Evolutionary conservation across 1,139 yeast species (phyloP).

Genomic region (Pichia sp.): DNA sequence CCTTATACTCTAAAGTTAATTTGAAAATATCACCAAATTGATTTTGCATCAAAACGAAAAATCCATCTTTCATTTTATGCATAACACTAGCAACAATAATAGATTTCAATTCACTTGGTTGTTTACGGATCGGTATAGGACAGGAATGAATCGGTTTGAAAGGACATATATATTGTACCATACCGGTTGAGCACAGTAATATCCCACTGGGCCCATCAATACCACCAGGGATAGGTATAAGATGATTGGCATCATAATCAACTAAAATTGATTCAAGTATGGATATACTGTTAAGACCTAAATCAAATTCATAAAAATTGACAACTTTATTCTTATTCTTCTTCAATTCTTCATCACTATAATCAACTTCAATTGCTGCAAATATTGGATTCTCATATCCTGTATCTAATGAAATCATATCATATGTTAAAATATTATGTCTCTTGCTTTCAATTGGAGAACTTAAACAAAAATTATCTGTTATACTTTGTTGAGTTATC

Average conservation of each 20-base stretch:
- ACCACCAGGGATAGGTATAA: conserved; percentile 44
- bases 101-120: conserved; percentile 30
- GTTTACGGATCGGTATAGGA: conserved; percentile 50
- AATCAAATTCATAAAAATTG: conserved; percentile 72
- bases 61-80: conserved; percentile 55
- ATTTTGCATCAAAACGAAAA: conserved; percentile 68
- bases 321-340: conserved; percentile 29
- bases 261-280: conserved; percentile 40
- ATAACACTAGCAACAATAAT: conserved; percentile 50
- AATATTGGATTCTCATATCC: conserved; percentile 78
- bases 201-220: conserved; percentile 57
- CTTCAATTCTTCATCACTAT: conserved; percentile 24
- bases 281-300: conserved; percentile 73
- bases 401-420: conserved; percentile 57
- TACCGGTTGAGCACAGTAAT: conserved; percentile 41
- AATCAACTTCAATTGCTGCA: conserved; percentile 71
- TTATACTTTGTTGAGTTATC: conserved; percentile 38
- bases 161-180: conserved; percentile 39
- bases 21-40: conserved; percentile 74
- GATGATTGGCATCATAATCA: conserved; percentile 35
- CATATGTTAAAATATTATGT: conserved; percentile 47
- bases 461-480: conserved; percentile 33
- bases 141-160: conserved; percentile 32
- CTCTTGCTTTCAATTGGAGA: conserved; percentile 70
- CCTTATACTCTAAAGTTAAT: conserved; percentile 39